A percentile compares a stretch with the other conserved stretches of the same genome.
Evolutionary conservation across 208 protist species (phyloP).

Genomic region (Acanthamoeba castellanii): DNA sequence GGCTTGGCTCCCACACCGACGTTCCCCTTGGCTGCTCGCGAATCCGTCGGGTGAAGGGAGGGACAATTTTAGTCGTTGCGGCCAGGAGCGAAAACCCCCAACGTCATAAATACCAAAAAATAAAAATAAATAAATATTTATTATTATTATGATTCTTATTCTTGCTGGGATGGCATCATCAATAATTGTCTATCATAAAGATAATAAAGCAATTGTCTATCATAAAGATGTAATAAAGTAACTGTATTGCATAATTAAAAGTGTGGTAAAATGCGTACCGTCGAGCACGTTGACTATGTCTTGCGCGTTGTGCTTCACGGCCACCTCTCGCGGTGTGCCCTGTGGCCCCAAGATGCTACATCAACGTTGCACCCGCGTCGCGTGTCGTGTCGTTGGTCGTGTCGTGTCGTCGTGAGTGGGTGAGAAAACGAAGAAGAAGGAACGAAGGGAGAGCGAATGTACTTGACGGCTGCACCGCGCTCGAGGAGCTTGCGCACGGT

Average conservation of each 20-base stretch:
- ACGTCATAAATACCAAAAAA: too few relatives aligned
- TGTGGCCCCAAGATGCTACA: background rate
- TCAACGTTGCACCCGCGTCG: too few relatives aligned
- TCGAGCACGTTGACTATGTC: background rate
- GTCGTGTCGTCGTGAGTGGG: background rate
- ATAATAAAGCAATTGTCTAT: background rate
- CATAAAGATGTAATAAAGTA: background rate
- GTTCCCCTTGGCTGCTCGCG: background rate
- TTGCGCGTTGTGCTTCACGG: background rate
- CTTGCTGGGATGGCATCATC: too few relatives aligned
- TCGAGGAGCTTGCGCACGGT: conserved; percentile 44
- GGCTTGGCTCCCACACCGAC: background rate
- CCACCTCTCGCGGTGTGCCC: background rate
- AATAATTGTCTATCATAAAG: too few relatives aligned
- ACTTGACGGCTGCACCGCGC: conserved; percentile 28
- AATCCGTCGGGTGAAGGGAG: background rate
- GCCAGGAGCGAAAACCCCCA: background rate
- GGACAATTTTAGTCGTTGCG: too few relatives aligned
- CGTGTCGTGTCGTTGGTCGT: too few relatives aligned
- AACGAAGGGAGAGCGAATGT: background rate
- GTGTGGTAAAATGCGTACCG: background rate
- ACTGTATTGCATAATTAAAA: background rate
- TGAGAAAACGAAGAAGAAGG: background rate
- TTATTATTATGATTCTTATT: too few relatives aligned
- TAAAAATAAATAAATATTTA: background rate